Base-by-base conservation (phyloP, 2,329 filamentous ascomycete species). In the Trichoderma gracile region DNA sequence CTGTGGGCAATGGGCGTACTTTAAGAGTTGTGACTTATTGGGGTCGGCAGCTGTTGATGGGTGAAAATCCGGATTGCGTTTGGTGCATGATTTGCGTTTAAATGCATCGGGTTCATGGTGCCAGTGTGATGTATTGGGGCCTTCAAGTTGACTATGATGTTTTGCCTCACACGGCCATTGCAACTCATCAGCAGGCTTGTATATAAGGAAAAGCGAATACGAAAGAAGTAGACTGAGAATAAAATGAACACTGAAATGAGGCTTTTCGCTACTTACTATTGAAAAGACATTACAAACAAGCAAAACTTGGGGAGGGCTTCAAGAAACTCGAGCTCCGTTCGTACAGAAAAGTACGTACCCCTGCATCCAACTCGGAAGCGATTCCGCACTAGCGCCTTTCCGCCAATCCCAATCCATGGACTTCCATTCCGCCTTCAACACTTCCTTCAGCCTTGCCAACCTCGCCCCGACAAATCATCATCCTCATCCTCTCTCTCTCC, bases 301-400 rank as follows among this genome's bases (percentile, higher is more conserved):
- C 33, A 10, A 38, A 38, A 4, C 3, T 14, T 4, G 33, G 9
- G 5, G 14, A 4, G 1, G 3, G 33, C 30, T 14, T 38, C 33
- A 38, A 9, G 12, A 38, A 14, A 14, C 12, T 14, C 10, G 12
- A 38, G 12, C 10, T 38, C 33, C 12, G 3, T 14, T 14, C 0
- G 12, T 14, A 38, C 33, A 38, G n/a, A 6, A 33, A 14, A 27
- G 10, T 33, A 52, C 53, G 55, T 33, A 47, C 5, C 19, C 4
- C 3, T 3, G 6, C 15, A 42, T 5, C 6, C 60, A 12, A 9
- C 45, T 12, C 55, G 53, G 62, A 62, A 63, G 52, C 52, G 56
- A 56, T 63, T 63, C 60, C 60, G 60, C 60, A 56, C 52, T 63
- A 63, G 52, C 50, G 33, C 25, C 47, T 45, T 62, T 54, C 59